Base-by-base conservation (phyloP, 169 alveolate species). In the Plasmodium relictum region DNA sequence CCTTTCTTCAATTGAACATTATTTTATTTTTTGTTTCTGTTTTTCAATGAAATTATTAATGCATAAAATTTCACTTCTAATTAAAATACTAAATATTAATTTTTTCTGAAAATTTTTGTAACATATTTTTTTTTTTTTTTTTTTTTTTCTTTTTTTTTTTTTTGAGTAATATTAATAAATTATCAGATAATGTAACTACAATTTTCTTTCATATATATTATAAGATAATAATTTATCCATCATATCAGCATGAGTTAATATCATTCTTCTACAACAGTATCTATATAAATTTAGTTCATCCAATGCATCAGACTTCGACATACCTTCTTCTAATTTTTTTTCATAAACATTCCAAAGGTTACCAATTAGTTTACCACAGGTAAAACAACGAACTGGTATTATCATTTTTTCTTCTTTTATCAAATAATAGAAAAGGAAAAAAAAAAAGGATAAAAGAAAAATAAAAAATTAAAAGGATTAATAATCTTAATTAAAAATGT, bases 331-430 rank as follows among this genome's bases (percentile, higher is more conserved):
- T 45, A 98, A 95, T 92, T 96, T 94, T 54, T 96, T 96, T 39
- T 98, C 96, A 93, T 98, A 99, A 44, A 96, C 95, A 88, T 98
- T 98, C 99, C 99, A 99, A 88, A 97, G 95, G 93, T 99, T 98
- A 8, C 99, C 99, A 24, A 98, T 98, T 69, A 99, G 99, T 96
- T 98, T 98, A 42, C 99, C 99, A 88, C 99, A 99, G 24, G 99
- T 98, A 95, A 98, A 99, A 88, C 99, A 99, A 76, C 99, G 96
- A 45, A 99, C 97, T 12, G 99, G 99, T 73, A 99, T 97, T 86
- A 99, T 99, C 99, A 99, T 99, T 72, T 99, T 72, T 78, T 18
- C 12, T 22, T 37, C 14, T 14, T 48, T 42, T 26, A 42, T 1
- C 12, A 48, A 48, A 14, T 10, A 48, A 12, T 54, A 7, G 2